Evolutionary conservation across 148 eudicot species (phyloP), one percentile per base, ranked within the genome.

Genomic region (Camellia japonica): DNA sequence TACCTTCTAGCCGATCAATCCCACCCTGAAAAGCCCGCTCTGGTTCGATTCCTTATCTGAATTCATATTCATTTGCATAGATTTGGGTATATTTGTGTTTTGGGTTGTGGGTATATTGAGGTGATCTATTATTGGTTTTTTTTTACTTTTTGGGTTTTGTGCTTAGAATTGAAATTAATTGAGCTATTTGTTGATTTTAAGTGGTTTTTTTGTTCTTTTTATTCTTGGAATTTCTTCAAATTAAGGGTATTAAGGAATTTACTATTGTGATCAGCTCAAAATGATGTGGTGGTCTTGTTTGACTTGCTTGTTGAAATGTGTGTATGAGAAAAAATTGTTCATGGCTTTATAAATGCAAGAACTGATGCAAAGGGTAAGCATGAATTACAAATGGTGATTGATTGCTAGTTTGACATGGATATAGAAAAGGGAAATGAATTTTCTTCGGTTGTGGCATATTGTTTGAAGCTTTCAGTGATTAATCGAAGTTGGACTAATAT

Each of bases 1-100:
- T 96, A 96, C 80, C 99, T 96, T 79, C 93, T 96, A 65, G 99
- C 99, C 54, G 99, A 96, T 88, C 84, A 86, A 67, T 88, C 92
- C 81, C 99, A 92, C 80, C 95, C 97, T 11, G 84, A 88, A 38
- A 96, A 89, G 73, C 99, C 98, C 46, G 97, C 99, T 75, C 75
- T 96, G 95, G 99, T 95, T 78, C 66, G 84, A 1, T 60, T 7
- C 47, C 49, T 65, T 23, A 42, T 43, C 65, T 63, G 38, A 8
- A 3, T 15, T 2, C 8, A 55, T 56, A 23, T 79, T 61, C 15
- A 3, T 0, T n/a, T 11, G 3, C 9, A 47, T 71, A 20, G 14
- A 16, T 16, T 5, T 51, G 1, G 23, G n/a, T 43, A 0, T 56
- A 42, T 43, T 3, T 10, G 42, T 41, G 4, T 10, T 74, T 30